phyloP scores from a whole-genome alignment of 331 rosid genomes.

The Acacia pycnantha region DNA sequence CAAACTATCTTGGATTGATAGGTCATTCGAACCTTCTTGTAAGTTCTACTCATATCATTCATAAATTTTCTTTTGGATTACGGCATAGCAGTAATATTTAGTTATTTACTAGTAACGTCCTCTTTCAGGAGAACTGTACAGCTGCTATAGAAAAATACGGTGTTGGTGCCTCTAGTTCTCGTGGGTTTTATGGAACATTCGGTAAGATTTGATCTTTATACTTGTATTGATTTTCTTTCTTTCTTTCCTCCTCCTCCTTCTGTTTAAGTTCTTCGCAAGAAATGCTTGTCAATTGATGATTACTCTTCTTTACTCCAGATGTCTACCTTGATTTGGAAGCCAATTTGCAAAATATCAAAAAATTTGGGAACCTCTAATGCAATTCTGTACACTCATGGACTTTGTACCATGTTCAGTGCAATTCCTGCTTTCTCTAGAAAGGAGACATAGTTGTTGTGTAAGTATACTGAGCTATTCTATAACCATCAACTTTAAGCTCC shows the following conservation, averaged over 20 bases:
- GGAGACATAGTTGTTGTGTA: conserved; percentile 95
- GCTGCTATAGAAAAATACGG: conserved; percentile 91
- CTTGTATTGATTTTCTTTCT: neutral
- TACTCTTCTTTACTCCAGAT: conserved; percentile 48
- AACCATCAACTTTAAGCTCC: conserved; percentile 4
- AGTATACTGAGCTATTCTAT: conserved; percentile 42
- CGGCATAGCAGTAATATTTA: conserved; percentile 20
- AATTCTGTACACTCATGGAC: conserved; percentile 90
- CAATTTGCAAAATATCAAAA: conserved; percentile 80
- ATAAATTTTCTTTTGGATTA: too few species aligned
- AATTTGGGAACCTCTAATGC: conserved; percentile 97
- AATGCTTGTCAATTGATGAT: conserved; percentile 6
- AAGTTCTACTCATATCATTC: neutral
- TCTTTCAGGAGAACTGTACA: conserved; percentile 79
- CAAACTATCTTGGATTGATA: conserved; percentile 91
- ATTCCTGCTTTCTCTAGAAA: conserved; percentile 93
- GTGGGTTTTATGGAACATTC: conserved; percentile 94
- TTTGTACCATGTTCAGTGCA: conserved; percentile 96
- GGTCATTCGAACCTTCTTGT: conserved; percentile 87
- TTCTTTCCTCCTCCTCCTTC: neutral
- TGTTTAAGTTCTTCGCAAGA: conserved; percentile 5
- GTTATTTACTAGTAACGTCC: conserved; percentile 17
- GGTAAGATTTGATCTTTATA: conserved; percentile 49
- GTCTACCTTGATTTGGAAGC: conserved; percentile 99
- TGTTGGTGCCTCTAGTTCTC: conserved; percentile 99